Evolutionary conservation across 2,329 filamentous ascomycete species (phyloP), one percentile per base, ranked within the genome.

Genomic region (Lecanosticta acicola): DNA sequence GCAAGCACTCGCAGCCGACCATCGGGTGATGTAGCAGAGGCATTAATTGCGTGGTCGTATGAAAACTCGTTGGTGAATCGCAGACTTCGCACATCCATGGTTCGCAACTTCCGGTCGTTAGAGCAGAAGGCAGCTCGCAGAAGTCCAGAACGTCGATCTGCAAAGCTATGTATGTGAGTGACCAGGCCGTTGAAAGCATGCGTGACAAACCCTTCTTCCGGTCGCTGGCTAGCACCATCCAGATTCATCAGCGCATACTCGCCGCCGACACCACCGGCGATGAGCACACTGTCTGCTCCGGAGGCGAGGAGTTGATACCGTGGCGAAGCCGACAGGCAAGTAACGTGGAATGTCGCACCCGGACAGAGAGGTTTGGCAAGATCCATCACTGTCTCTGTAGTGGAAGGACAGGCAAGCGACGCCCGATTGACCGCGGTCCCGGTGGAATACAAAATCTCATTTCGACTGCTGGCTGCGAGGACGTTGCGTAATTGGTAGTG

Each of bases 1-100:
- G 88, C 85, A 51, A 89, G 74, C 13, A 82, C 79, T 39, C 86
- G 81, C 55, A 90, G 71, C 2, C 85, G 79, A 44, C 79, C 75
- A 60, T 89, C 82, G 0, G 85, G 81, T 1, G 84, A 87, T 1
- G 85, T 73, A 1, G 84, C 81, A 1, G 83, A 79, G 67, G 84
- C 87, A 65, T 91, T 91, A 49, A 88, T 72, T 2, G 84, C 73
- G 54, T 78, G 76, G 0, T 73, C 65, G 61, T 83, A 87, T 37
- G 64, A 68, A 50, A 74, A 71, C 24, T 76, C 68, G 32, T 74
- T 70, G 3, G 79, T 68, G 50, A 85, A 79, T 18, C 70, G 76
- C 50, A 84, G 77, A 3, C 79, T 76, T 26, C 63, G 65, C 55
- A 72, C 72, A 57, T 81, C 77, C 21, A 81, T 68, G 20, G 76